These are phyloP conservation scores for Plasmodium gaboni DNA, from an alignment of 169 alveolate genomes.

Conservation along the genomic window DNA sequence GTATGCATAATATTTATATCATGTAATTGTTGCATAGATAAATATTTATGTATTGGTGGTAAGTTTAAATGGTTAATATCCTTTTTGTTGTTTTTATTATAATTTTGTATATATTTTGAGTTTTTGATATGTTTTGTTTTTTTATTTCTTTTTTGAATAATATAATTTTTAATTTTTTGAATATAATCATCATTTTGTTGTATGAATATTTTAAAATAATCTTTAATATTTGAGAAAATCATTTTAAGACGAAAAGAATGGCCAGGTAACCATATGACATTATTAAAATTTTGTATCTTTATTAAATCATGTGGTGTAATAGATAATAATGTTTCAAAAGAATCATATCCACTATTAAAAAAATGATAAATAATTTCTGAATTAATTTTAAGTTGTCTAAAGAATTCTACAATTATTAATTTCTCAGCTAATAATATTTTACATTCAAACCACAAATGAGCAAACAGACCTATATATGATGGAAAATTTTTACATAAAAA, in stretches of 20 bases:
- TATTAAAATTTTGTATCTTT: constrained; percentile 45
- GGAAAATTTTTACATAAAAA: constrained; percentile 47
- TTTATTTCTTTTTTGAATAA: constrained; percentile 31
- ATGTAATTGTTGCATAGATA: too few relatives aligned
- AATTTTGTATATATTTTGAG: too few relatives aligned
- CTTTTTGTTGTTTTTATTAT: too few relatives aligned
- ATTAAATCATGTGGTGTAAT: constrained; percentile 40
- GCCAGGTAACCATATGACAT: constrained; percentile 61
- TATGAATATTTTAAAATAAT: constrained; percentile 28
- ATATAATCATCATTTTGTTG: constrained; percentile 51
- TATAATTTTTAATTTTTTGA: constrained; percentile 26
- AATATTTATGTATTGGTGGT: too few relatives aligned
- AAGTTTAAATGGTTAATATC: too few relatives aligned
- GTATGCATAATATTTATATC: too few relatives aligned
- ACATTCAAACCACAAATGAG: constrained; percentile 56
- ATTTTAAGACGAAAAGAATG: constrained; percentile 32
- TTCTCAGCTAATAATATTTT: constrained; percentile 55
- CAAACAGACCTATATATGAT: constrained; percentile 55
- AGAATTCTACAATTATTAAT: constrained; percentile 49
- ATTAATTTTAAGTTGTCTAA: constrained; percentile 43
- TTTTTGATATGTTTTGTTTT: neutral
- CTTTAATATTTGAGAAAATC: constrained; percentile 22
- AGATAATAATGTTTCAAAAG: constrained; percentile 57
- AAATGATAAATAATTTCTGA: constrained; percentile 66
- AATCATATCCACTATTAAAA: constrained; percentile 53